Base-by-base conservation (phyloP, 2,329 filamentous ascomycete species). In the Cordyceps cicadae region DNA sequence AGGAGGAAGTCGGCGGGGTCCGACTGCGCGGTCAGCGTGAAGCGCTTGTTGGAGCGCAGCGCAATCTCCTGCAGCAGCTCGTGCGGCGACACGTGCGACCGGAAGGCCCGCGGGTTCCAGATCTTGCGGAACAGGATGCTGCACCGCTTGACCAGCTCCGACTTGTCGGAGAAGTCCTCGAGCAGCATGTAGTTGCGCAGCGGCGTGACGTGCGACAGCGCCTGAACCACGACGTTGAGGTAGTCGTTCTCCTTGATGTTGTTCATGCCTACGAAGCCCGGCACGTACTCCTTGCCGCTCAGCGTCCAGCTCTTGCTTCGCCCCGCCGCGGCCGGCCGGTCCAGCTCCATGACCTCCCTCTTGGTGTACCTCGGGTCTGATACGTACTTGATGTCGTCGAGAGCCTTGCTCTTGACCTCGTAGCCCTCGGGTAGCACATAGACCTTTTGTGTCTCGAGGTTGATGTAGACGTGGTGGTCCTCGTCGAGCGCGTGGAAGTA, bases 171-270 rank as follows among this genome's bases (percentile, higher is more conserved):
- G 56, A 97, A 87, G 66, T 95, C 84, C 70, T 96, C 90, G 1
- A 97, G 83, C 69, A 99, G 86, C 71, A 97, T 87, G 76, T 86
- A 97, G 72, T 97, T 97, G 39, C 94, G 86, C 66, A 99, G 79
- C 4, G 94, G 93, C 21, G 87, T 79, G 29, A 97, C 91, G 74
- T 99, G 94, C 3, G 93, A 87, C 43, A 99, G 81, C 7, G 92
- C 88, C 74, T 99, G 94, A 54, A 96, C 88, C 3, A 97, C 84
- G 29, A 96, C 93, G 71, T 99, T 99, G 70, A 97, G 83, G 76
- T 99, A 99, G 78, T 99, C 94, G 76, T 99, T 99, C 62, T 94
- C 91, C 75, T 99, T 99, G 81, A 99, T 97, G 76, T 99, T 99
- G 81, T 99, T 99, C 90, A 99, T 95, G 66, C 94, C 94, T 63